Evolutionary conservation across 192 early-diverging fungal genomes (phyloP).

Genomic region (Backusella mclennaniae): DNA sequence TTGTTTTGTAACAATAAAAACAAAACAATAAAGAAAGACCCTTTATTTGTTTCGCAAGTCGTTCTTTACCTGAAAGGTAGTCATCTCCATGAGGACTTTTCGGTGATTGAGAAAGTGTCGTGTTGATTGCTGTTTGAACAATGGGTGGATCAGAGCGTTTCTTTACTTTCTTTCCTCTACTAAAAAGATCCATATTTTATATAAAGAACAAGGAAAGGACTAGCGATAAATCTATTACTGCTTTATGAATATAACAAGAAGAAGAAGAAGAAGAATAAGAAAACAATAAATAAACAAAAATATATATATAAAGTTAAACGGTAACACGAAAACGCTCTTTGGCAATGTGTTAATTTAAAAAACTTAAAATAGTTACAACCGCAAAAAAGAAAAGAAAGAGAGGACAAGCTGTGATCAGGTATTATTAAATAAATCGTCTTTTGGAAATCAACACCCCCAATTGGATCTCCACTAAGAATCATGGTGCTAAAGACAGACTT

Average conservation of each 20-base stretch:
- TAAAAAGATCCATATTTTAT: constrained; percentile 33
- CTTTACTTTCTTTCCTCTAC: constrained; percentile 26
- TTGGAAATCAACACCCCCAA: neutral
- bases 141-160: constrained; percentile 5
- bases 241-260: neutral
- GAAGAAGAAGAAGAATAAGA: neutral
- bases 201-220: neutral
- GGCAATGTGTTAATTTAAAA: neutral
- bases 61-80: constrained; percentile 26
- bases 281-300: constrained; percentile 6
- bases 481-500: no score
- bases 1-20: neutral
- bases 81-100: constrained; percentile 24
- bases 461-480: neutral
- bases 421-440: neutral
- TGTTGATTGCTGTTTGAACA: neutral
- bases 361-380: neutral
- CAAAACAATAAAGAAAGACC: neutral
- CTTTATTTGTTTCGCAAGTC: neutral
- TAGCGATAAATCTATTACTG: neutral
- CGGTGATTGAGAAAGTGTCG: neutral
- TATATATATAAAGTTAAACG: neutral
- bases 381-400: neutral
- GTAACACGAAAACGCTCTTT: neutral
- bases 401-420: neutral